Evolutionary conservation across 331 rosid species (phyloP), one percentile per base, ranked within the genome.

Genomic region (Acacia concinna): DNA sequence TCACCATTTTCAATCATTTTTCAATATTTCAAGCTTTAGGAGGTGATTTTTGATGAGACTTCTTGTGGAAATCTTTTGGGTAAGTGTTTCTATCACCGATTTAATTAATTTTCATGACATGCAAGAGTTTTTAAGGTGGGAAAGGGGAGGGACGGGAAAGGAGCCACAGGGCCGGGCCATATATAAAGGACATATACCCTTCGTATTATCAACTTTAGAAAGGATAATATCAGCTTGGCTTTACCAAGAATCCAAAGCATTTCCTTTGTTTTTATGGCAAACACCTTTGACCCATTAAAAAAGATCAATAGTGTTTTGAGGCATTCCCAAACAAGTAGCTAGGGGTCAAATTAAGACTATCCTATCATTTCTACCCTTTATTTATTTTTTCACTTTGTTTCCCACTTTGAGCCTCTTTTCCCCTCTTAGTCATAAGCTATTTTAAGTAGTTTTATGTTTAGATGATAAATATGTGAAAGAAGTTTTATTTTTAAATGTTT

Each of bases 201-300:
- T 21, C 14, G 5, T 8, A 34, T 9, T 10, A 67, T 81, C 52
- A 85, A 54, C 40, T 70, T 12, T n/a, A 4, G 30, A 81, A 49
- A 76, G 81, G 78, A 77, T 60, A 28, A 63, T 66, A 79, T 17
- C 44, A 20, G 27, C 59, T 52, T 18, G 6, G 27, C 27, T 8
- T 52, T 21, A 70, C 44, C 73, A 84, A 90, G 91, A 87, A 92
- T 90, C 97, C 90, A 81, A 90, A 84, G 94, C 97, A 77, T 38
- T 76, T 80, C 54, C 28, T 54, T 83, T 69, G 81, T 85, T 80
- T 80, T 84, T 67, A 81, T 71, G 76, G 88, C 84, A 81, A 52
- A 72, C 87, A 86, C 73, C 70, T 56, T 20, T 82, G 71, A 86
- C 78, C 81, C 84, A 81, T 69, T 52, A 44, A 5, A 60, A 60